Conservation (phyloP, 2,329 filamentous ascomycete species). For the Botrytis galanthina region DNA sequence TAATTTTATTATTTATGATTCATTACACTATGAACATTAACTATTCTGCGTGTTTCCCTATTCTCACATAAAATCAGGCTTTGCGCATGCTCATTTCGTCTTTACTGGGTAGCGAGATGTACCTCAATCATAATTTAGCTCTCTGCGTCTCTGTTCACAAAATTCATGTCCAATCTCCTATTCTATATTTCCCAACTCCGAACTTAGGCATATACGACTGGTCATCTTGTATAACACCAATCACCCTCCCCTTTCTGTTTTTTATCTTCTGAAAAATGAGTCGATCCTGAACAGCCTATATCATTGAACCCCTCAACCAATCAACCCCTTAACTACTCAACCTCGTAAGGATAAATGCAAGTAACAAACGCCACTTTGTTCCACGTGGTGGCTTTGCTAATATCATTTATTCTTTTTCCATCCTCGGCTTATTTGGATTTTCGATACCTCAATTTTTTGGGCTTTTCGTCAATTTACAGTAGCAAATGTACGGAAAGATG, state of each 20-base stretch:
- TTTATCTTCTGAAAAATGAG: not conserved
- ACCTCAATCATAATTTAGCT: not conserved
- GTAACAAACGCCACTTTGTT: not conserved
- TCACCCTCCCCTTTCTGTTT: not conserved
- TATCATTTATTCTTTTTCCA: not conserved
- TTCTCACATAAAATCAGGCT: not conserved
- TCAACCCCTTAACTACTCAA: not conserved
- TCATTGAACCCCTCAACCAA: not conserved
- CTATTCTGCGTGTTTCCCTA: fast-evolving
- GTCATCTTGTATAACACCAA: not conserved
- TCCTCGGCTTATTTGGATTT: not conserved
- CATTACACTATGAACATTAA: not conserved
- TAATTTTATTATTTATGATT: not conserved
- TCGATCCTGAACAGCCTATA: too few species aligned
- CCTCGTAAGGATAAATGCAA: not conserved
- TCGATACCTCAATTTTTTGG: not conserved
- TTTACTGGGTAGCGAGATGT: not conserved
- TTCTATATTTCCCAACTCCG: not conserved
- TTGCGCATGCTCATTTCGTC: not conserved
- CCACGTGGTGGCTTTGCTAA: not conserved
- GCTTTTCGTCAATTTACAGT: not conserved
- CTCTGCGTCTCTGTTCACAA: not conserved
- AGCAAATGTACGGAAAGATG: not conserved
- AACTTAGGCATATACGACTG: not conserved
- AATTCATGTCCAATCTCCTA: not conserved